Base-by-base conservation (phyloP, 345 rosid genomes). In the Pugionium cornutum region DNA sequence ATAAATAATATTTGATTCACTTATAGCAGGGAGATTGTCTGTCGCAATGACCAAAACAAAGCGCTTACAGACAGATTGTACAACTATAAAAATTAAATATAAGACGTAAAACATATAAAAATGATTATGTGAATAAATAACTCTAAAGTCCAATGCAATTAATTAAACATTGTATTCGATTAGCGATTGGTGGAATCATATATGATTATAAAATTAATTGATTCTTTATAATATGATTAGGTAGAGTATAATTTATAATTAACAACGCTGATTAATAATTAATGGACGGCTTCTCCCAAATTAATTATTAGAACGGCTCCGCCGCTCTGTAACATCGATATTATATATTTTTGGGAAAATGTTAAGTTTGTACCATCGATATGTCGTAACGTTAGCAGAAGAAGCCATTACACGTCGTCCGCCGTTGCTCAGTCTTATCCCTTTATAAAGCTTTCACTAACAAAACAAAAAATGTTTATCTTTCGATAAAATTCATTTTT, bases 321-420 rank as follows among this genome's bases (percentile, higher is more conserved):
- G 25, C 53, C 44, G 43, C n/a, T 27, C 18, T 18, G 18, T 18
- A 18, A 18, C 18, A 18, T 18, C 18, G 18, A 18, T 18, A 18
- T 18, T 18, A 18, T 18, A 18, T 18, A 18, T 18, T 18, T 18
- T 18, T 18, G 18, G 18, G 18, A 18, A 18, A 18, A 0, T 18
- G 18, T 18, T 18, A 18, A 18, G 18, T 18, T 18, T 18, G 18
- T 18, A 18, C 18, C 18, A 18, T 18, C 18, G 18, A 18, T 18
- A 18, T 18, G 18, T 18, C 18, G 18, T 18, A 18, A 27, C 39
- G 43, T 27, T 52, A 44, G 34, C 56, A 53, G 56, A 53, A 53
- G 67, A 62, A 62, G 75, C 63, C 51, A 63, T 62, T 58, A 70
- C 62, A 70, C 56, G 64, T 40, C 54, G 58, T 70, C 62, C 61